phyloP scores from a whole-genome alignment of 2,329 filamentous ascomycete species.

The Rosellinia necatrix region DNA sequence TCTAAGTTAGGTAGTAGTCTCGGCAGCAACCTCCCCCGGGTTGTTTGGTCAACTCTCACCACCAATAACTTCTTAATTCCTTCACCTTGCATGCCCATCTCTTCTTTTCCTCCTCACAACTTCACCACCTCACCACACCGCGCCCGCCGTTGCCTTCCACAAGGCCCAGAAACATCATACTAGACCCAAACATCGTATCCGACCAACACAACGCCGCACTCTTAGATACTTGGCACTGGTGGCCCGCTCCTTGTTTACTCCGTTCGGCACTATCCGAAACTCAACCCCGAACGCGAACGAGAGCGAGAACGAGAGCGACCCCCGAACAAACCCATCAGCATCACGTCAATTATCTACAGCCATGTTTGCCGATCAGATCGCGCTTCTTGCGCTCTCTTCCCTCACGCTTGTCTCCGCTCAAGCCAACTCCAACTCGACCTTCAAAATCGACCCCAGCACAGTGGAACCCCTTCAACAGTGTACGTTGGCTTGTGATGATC shows the following conservation, averaged over 20 bases:
- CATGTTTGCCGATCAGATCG: slow-evolving; percentile 41
- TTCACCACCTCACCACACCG: too few relatives aligned
- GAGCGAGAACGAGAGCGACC: neutral
- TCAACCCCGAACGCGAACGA: neutral
- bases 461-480: slow-evolving; percentile 42
- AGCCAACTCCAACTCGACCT: slow-evolving; percentile 47
- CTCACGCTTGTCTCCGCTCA: slow-evolving; percentile 49
- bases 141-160: too few relatives aligned
- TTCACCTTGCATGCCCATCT: neutral
- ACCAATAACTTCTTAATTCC: slow-evolving; percentile 11
- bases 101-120: neutral
- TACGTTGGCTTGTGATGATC: slow-evolving; percentile 39
- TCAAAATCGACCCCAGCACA: slow-evolving; percentile 48
- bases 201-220: slow-evolving; percentile 5
- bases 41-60: slow-evolving; percentile 20
- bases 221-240: slow-evolving; percentile 1
- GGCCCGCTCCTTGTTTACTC: slow-evolving; percentile 8
- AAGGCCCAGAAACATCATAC: slow-evolving; percentile 15
- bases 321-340: neutral
- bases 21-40: slow-evolving; percentile 5
- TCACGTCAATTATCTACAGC: neutral
- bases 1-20: neutral
- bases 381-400: slow-evolving; percentile 51
- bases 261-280: slow-evolving; percentile 10
- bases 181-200: slow-evolving; percentile 9